Conservation (phyloP, 2,329 filamentous ascomycete genomes). For the Amauroascus niger region DNA sequence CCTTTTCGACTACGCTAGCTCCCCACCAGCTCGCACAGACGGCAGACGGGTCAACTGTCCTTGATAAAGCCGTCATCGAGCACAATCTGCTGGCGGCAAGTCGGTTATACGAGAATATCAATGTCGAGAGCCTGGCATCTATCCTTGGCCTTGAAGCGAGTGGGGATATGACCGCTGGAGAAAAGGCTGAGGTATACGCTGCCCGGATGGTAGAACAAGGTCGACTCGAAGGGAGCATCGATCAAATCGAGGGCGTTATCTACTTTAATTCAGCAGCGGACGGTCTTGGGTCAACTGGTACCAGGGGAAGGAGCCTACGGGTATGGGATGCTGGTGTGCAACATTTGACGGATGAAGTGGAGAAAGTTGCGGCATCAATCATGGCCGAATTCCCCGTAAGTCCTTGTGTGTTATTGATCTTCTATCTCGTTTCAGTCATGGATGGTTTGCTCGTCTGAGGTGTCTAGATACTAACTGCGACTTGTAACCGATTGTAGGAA, state of each 20-base stretch:
- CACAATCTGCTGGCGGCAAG: constrained; percentile 88
- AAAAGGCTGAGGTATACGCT: constrained; percentile 81
- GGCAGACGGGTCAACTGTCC: constrained; percentile 81
- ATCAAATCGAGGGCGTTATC: constrained; percentile 83
- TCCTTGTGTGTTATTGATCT: constrained; percentile 14
- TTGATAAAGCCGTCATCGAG: constrained; percentile 87
- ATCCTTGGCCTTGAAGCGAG: constrained; percentile 61
- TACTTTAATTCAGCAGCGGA: constrained; percentile 68
- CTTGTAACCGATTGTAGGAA: constrained; percentile 3
- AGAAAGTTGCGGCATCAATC: constrained; percentile 71
- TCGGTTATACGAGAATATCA: constrained; percentile 66
- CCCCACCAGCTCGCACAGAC: constrained; percentile 87
- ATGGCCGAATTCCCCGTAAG: constrained; percentile 69
- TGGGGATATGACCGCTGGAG: constrained; percentile 42
- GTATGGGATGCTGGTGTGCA: constrained; percentile 87
- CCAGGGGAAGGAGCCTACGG: constrained; percentile 61
- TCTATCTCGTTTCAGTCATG: not conserved
- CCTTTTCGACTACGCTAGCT: constrained; percentile 69
- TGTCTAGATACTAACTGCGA: not conserved
- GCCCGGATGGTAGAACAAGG: constrained; percentile 95
- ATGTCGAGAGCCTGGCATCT: constrained; percentile 61
- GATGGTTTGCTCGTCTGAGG: not conserved
- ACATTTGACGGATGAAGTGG: constrained; percentile 76
- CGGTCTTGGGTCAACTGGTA: constrained; percentile 54
- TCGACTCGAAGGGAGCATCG: constrained; percentile 75